Evolutionary conservation across 768 basidiomycete genomes (phyloP), one percentile per base, ranked within the genome.

Genomic region (Pleurotus sapidus): DNA sequence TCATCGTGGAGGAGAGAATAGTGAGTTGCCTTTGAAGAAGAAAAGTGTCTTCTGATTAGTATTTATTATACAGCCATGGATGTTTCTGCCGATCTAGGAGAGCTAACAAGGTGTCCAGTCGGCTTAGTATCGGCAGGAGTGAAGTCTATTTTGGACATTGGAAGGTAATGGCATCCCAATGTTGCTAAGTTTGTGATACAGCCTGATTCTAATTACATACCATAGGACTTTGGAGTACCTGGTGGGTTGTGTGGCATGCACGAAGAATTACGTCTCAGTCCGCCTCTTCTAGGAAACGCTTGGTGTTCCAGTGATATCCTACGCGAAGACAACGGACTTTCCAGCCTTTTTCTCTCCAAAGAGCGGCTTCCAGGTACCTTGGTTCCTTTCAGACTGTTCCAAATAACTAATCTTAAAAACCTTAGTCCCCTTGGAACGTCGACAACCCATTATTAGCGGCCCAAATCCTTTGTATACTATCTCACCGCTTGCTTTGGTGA

Each of bases 91-190:
- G 96, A 99, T 68, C 77, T 99, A 14, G 87, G 88, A 7, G 94
- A 98, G 68, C 82, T 99, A 34, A 79, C 90, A 18, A 81, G 92
- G 17, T 96, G 93, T 63, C 90, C 95, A 18, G 91, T 98, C 46
- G 94, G 89, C 3, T 80, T 99, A 37, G 86, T 98, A 8, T 96
- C 95, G 15, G 89, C 95, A 8, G 97, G 97, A 9, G 87, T 92
- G 17, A 99, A 98, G 69, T 93, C 91, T 0, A 98, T 99, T 59
- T 71, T 99, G 43, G 97, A 99, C 68, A 95, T 98, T 58, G 89
- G 89, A 57, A 81, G 83, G 89, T 84, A 37, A 46, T 9, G 42
- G 20, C 8, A 24, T 51, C 50, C 50, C 15, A 39, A 6, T 20
- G 14, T 20, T 20, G 34, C 37, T 25, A 11, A 42, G 30, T 23